Conservation (phyloP, 148 eudicot genomes). For the Polygonum maritimum region DNA sequence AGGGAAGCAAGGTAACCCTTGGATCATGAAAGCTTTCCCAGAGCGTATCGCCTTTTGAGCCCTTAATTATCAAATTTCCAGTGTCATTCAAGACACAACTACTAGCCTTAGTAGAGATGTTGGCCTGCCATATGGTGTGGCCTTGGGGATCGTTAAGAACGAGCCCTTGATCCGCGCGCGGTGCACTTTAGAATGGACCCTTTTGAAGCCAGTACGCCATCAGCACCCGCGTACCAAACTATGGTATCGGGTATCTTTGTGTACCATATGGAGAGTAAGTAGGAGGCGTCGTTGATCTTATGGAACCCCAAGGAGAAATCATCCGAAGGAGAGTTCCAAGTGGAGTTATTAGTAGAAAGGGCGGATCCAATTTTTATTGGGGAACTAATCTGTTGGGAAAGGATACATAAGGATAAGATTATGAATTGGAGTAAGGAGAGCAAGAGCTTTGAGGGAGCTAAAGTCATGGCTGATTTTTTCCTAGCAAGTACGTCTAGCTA, state of each 20-base stretch:
- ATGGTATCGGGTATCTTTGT: conserved; percentile 40
- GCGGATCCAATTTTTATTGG: conserved; percentile 9
- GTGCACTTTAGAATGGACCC: conserved; percentile 31
- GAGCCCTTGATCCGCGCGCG: conserved; percentile 25
- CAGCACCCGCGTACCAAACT: conserved; percentile 35
- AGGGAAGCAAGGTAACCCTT: conserved; percentile 41
- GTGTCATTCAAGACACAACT: conserved; percentile 36
- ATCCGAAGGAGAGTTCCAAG: conserved; percentile 42
- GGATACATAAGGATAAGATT: not conserved
- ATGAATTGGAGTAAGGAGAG: not conserved
- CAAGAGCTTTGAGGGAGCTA: not conserved
- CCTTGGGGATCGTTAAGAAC: conserved; percentile 39
- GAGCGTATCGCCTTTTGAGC: not conserved
- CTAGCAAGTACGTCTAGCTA: not conserved
- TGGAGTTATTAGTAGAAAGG: conserved; percentile 14
- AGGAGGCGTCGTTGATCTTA: conserved; percentile 12
- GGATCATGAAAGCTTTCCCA: conserved; percentile 45
- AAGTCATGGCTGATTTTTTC: not conserved
- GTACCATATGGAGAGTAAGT: conserved; percentile 49
- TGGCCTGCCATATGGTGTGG: conserved; percentile 19
- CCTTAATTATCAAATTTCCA: conserved; percentile 32
- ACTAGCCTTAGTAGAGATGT: not conserved
- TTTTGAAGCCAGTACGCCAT: conserved; percentile 16
- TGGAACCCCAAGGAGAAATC: conserved; percentile 56
- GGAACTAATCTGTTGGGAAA: not conserved